These are phyloP conservation scores for Dispira parvispora DNA, from an alignment of 192 early-diverging fungal species.

Conservation along the genomic window DNA sequence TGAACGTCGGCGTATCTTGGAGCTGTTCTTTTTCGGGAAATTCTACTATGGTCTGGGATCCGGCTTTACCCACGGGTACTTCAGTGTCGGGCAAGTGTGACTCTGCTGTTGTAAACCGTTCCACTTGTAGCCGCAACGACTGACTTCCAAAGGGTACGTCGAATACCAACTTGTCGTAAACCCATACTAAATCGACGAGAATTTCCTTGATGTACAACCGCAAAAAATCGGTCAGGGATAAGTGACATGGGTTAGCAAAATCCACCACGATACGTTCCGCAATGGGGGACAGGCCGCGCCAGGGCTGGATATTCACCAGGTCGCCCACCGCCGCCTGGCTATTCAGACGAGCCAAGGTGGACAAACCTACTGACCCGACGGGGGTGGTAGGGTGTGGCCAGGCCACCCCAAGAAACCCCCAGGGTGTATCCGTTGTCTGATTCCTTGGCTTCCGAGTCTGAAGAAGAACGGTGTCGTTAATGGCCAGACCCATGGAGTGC, in stretches of 20 bases:
- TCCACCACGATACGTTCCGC: conserved; percentile 14
- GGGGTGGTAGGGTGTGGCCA: conserved; percentile 20
- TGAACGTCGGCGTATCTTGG: background rate
- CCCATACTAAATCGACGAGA: conserved; percentile 17
- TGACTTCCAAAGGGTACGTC: conserved; percentile 19
- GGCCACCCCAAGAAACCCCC: conserved; percentile 13
- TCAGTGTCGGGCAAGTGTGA: background rate
- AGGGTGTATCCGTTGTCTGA: too few species aligned
- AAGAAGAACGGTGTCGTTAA: too few species aligned
- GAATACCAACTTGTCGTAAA: conserved; percentile 15
- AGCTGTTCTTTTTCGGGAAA: conserved; percentile 3
- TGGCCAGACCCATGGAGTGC: too few species aligned
- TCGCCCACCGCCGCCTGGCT: conserved; percentile 22
- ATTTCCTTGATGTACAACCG: conserved; percentile 14
- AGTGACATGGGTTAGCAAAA: conserved; percentile 7
- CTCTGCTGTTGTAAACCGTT: background rate
- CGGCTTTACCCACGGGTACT: background rate
- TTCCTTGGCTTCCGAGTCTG: too few species aligned
- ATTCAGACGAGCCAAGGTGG: conserved; percentile 15
- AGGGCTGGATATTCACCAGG: conserved; percentile 14
- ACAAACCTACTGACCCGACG: conserved; percentile 14
- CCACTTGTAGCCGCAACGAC: conserved; percentile 13
- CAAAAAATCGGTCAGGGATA: conserved; percentile 11
- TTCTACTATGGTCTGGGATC: background rate
- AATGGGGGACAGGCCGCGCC: background rate